Evolutionary conservation across 2,329 filamentous ascomycete species (phyloP).

Genomic region (Alternaria gansuensis): DNA sequence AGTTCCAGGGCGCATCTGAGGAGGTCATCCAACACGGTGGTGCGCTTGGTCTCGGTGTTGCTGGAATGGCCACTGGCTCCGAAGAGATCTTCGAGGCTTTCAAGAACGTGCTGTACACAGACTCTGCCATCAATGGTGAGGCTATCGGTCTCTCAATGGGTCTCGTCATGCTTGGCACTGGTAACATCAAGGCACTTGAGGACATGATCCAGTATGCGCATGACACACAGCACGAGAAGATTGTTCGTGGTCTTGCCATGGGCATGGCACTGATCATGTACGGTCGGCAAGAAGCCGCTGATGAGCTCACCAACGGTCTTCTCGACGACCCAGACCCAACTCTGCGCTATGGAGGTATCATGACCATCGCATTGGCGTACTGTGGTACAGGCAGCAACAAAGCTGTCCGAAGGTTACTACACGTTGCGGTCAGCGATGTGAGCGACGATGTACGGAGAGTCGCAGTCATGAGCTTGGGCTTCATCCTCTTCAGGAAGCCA

Average conservation of each 20-base stretch:
- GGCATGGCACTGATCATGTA: constrained; percentile 99
- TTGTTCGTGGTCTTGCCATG: constrained; percentile 91
- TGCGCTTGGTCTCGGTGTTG: constrained; percentile 92
- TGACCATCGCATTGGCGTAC: constrained; percentile 98
- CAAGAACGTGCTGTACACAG: constrained; percentile 85
- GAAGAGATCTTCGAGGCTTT: constrained; percentile 91
- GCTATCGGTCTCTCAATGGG: constrained; percentile 96
- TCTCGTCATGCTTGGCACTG: constrained; percentile 97
- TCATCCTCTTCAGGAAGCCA: constrained; percentile 98
- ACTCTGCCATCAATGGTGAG: constrained; percentile 96
- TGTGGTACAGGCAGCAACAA: constrained; percentile 98
- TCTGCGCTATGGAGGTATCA: constrained; percentile 94
- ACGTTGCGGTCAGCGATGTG: constrained; percentile 96
- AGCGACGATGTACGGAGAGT: constrained; percentile 96
- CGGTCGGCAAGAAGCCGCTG: constrained; percentile 90
- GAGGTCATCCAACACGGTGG: constrained; percentile 98
- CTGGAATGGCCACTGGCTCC: constrained; percentile 95
- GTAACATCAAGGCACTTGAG: constrained; percentile 89
- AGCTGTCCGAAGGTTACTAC: constrained; percentile 92
- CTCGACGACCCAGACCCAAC: constrained; percentile 93
- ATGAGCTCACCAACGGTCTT: constrained; percentile 92
- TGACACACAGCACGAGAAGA: constrained; percentile 98
- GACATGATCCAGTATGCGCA: constrained; percentile 98
- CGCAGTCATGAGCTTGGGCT: constrained; percentile 96
- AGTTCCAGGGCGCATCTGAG: constrained; percentile 79